These are phyloP conservation scores for Botryotinia convoluta DNA, from an alignment of 2,329 filamentous ascomycete genomes.

Conservation along the genomic window DNA sequence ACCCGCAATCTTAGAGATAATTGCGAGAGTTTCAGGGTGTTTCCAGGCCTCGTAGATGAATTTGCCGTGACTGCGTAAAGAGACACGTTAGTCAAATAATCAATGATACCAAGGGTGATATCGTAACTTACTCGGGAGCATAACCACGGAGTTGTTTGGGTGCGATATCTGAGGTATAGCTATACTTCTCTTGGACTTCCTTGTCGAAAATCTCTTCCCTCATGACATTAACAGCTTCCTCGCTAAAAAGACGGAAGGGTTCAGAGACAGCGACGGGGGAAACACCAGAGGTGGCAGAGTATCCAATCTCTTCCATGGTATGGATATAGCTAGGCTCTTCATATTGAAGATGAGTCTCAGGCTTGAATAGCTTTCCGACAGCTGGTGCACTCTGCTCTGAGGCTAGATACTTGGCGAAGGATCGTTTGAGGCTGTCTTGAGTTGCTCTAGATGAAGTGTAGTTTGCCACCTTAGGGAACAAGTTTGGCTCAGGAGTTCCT, in stretches of 20 bases:
- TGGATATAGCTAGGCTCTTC: slow-evolving; percentile 50
- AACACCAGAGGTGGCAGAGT: slow-evolving; percentile 53
- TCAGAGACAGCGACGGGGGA: slow-evolving; percentile 63
- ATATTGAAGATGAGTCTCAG: slow-evolving; percentile 54
- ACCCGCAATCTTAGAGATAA: slow-evolving; percentile 55
- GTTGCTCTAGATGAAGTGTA: slow-evolving; percentile 34
- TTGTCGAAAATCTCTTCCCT: slow-evolving; percentile 59
- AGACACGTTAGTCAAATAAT: slow-evolving; percentile 21
- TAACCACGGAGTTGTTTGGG: slow-evolving; percentile 55
- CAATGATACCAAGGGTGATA: slow-evolving; percentile 7
- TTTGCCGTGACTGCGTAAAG: slow-evolving; percentile 52
- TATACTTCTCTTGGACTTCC: slow-evolving; percentile 54
- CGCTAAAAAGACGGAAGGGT: slow-evolving; percentile 61
- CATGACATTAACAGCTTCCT: slow-evolving; percentile 60
- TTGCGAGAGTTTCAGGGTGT: slow-evolving; percentile 51
- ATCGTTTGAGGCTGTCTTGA: slow-evolving; percentile 37
- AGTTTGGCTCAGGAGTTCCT: slow-evolving; percentile 32
- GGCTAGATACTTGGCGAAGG: slow-evolving; percentile 37
- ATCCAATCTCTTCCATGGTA: slow-evolving; percentile 61
- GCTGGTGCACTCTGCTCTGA: slow-evolving; percentile 31
- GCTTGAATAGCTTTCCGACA: slow-evolving; percentile 47
- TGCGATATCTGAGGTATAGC: slow-evolving; percentile 58
- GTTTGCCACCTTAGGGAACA: slow-evolving; percentile 30
- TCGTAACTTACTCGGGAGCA: slow-evolving; percentile 50
- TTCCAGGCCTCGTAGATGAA: slow-evolving; percentile 64